Evolutionary conservation across 2,329 filamentous ascomycete genomes (phyloP).

Genomic region (Cladophialophora bantiana): DNA sequence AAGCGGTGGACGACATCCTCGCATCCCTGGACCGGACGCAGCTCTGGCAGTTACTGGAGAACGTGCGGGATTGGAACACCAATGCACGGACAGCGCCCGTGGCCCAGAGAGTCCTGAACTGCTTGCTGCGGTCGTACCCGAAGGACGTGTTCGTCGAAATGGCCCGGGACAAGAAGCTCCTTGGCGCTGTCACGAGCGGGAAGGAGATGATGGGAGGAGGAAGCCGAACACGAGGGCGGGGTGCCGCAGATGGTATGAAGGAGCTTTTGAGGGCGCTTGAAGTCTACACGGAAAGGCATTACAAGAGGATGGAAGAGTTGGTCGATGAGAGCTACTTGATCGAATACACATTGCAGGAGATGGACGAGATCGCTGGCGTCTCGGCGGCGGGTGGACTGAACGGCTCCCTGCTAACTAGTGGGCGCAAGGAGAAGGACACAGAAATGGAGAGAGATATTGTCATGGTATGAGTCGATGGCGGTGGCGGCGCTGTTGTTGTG

Average conservation of each 20-base stretch:
- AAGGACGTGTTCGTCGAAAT: conserved; percentile 77
- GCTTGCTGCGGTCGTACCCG: conserved; percentile 80
- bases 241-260: conserved; percentile 62
- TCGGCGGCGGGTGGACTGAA: conserved; percentile 32
- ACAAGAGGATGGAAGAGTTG: conserved; percentile 85
- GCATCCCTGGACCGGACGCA: conserved; percentile 82
- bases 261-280: conserved; percentile 87
- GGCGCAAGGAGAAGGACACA: conserved; percentile 10
- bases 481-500: background rate
- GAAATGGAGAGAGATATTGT: conserved; percentile 23
- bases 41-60: conserved; percentile 79
- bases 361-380: conserved; percentile 72
- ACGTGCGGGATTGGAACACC: conserved; percentile 95
- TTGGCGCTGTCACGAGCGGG: background rate
- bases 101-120: conserved; percentile 82
- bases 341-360: conserved; percentile 90
- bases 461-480: conserved; percentile 22
- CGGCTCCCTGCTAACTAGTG: conserved; percentile 19
- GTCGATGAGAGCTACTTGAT: conserved; percentile 94
- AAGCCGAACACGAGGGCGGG: background rate
- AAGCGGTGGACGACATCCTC: conserved; percentile 80
- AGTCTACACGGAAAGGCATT: conserved; percentile 92
- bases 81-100: conserved; percentile 86
- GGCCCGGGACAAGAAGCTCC: conserved; percentile 49
- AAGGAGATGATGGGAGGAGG: background rate